Evolutionary conservation across 352 stramenopile species (phyloP).

Genomic region (Pythium pyrilobum): DNA sequence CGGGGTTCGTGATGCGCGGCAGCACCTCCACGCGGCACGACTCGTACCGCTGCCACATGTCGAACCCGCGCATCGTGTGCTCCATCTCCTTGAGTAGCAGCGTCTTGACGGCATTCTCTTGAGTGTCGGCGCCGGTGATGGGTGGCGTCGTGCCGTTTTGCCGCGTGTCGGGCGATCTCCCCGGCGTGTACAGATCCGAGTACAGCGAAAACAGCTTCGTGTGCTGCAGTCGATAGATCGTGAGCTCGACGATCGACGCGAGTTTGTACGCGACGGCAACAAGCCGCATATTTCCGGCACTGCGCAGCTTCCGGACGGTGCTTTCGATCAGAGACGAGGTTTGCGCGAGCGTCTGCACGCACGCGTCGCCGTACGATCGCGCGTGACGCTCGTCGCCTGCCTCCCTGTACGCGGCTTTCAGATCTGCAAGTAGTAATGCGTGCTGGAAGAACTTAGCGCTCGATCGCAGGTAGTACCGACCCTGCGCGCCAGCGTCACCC

Average conservation of each 20-base stretch:
- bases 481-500: constrained; percentile 51
- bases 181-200: constrained; percentile 72
- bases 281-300: constrained; percentile 48
- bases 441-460: constrained; percentile 84
- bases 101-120: constrained; percentile 59
- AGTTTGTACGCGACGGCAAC: constrained; percentile 82
- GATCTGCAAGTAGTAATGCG: constrained; percentile 67
- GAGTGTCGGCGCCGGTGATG: constrained; percentile 49
- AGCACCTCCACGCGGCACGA: constrained; percentile 60
- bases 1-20: constrained; percentile 68
- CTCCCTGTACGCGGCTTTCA: constrained; percentile 77
- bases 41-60: constrained; percentile 86
- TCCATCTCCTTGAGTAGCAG: constrained; percentile 84
- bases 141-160: constrained; percentile 69
- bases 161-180: constrained; percentile 65
- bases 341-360: constrained; percentile 63
- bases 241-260: constrained; percentile 68
- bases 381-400: constrained; percentile 60
- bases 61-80: constrained; percentile 76
- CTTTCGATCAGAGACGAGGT: constrained; percentile 79
- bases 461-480: constrained; percentile 68
- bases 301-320: constrained; percentile 63
- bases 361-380: constrained; percentile 54
- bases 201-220: constrained; percentile 74
- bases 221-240: constrained; percentile 80